A percentile compares a stretch with the other conserved stretches of the same genome.
These are phyloP conservation scores for Hyaloperonospora brassicae DNA, from an alignment of 352 stramenopile genomes.

Conservation along the genomic window DNA sequence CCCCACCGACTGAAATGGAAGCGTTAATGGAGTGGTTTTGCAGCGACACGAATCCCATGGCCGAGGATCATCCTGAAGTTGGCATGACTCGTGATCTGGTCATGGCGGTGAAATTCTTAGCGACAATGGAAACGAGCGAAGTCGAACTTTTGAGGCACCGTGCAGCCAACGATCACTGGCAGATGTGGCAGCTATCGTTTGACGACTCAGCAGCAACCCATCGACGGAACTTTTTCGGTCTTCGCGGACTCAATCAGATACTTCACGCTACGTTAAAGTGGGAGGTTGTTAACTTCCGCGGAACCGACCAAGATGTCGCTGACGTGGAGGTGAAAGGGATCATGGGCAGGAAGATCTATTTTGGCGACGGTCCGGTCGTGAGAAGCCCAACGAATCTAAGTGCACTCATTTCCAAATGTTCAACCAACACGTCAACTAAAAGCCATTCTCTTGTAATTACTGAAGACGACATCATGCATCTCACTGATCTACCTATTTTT, in stretches of 20 bases:
- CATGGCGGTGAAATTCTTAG: constrained; percentile 82
- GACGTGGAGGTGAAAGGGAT: constrained; percentile 86
- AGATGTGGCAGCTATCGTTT: constrained; percentile 87
- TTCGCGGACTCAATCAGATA: constrained; percentile 57
- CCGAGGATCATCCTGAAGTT: constrained; percentile 76
- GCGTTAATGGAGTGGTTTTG: constrained; percentile 87
- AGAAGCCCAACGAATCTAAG: constrained; percentile 67
- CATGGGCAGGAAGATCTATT: constrained; percentile 82
- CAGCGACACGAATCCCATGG: constrained; percentile 66
- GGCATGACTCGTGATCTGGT: constrained; percentile 69
- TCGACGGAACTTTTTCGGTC: constrained; percentile 70
- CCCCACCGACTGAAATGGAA: constrained; percentile 85
- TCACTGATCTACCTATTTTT: constrained; percentile 94
- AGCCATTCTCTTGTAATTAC: constrained; percentile 57
- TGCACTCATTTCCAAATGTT: constrained; percentile 46
- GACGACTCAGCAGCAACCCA: constrained; percentile 71
- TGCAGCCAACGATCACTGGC: constrained; percentile 64
- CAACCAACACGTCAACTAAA: constrained; percentile 31
- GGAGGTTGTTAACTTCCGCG: constrained; percentile 84
- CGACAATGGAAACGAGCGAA: constrained; percentile 87
- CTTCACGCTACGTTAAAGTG: constrained; percentile 66
- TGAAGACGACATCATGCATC: constrained; percentile 97
- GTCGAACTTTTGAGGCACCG: constrained; percentile 82
- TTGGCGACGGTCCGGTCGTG: constrained; percentile 79
- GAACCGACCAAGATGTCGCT: constrained; percentile 82